phyloP scores from a whole-genome alignment of 768 basidiomycete species.

The Hygrophorus pudorinus region DNA sequence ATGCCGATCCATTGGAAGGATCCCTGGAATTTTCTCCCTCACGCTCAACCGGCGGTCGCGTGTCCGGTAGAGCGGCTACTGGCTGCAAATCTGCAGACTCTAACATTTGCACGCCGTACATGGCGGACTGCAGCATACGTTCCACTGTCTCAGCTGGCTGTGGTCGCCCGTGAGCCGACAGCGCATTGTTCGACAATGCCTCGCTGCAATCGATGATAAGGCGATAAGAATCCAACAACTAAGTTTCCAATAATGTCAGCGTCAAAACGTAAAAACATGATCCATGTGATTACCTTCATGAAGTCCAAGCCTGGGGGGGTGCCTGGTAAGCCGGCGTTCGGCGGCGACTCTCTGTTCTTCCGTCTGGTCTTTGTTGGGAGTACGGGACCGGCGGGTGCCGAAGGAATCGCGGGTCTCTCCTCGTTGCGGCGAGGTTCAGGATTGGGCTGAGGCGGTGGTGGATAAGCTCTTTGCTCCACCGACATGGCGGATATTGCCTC shows the following conservation, averaged over 20 bases:
- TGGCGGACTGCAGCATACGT: constrained; percentile 33
- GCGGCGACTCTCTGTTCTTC: constrained; percentile 5
- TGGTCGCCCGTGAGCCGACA: constrained; percentile 1
- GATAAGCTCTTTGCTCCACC: constrained; percentile 2
- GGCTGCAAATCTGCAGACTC: constrained; percentile 23
- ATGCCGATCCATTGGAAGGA: background rate
- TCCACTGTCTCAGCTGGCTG: constrained; percentile 24
- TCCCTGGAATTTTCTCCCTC: background rate
- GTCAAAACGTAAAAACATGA: background rate
- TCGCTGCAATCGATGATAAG: constrained; percentile 6
- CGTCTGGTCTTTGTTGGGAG: constrained; percentile 4
- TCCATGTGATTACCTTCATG: constrained; percentile 5
- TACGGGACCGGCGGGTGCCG: background rate
- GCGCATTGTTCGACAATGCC: constrained; percentile 2
- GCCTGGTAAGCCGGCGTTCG: background rate
- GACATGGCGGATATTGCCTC: constrained; percentile 1
- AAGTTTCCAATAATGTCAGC: background rate
- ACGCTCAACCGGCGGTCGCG: constrained; percentile 1
- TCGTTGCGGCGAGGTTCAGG: constrained; percentile 5
- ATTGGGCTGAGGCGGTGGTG: background rate
- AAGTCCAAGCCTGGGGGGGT: constrained; percentile 9
- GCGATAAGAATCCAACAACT: constrained; percentile 9
- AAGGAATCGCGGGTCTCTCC: constrained; percentile 1
- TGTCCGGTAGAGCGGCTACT: constrained; percentile 6
- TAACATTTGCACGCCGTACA: constrained; percentile 34